Evolutionary conservation across 495 filamentous ascomycete species (phyloP).

Genomic region (Daldinia concentrica): DNA sequence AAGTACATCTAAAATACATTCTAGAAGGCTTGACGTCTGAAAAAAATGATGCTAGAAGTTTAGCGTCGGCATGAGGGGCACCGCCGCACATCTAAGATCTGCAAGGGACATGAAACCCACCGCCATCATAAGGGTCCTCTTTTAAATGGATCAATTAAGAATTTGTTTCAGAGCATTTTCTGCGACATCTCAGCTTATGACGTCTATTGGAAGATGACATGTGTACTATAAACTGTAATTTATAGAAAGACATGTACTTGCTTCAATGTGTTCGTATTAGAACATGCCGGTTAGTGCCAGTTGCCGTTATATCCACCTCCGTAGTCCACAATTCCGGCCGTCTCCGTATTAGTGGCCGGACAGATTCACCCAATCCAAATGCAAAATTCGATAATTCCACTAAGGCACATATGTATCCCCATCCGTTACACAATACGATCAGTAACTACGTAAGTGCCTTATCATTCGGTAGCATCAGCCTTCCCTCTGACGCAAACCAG

Average conservation of each 20-base stretch:
- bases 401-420: background rate
- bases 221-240: background rate
- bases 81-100: conserved; percentile 28
- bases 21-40: background rate
- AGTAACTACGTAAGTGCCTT: conserved; percentile 29
- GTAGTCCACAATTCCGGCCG: conserved; percentile 17
- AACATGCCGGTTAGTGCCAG: background rate
- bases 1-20: background rate
- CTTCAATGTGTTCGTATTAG: background rate
- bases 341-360: conserved; percentile 22
- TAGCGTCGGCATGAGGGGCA: conserved; percentile 5
- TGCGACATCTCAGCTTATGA: conserved; percentile 22
- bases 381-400: background rate
- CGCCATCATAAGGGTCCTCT: conserved; percentile 5
- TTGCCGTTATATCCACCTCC: conserved; percentile 19
- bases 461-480: background rate
- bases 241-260: background rate
- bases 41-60: background rate
- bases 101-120: conserved; percentile 35
- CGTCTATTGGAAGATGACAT: conserved; percentile 23
- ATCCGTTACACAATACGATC: conserved; percentile 24
- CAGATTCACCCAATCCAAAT: conserved; percentile 7
- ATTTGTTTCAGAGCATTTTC: conserved; percentile 19
- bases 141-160: conserved; percentile 23
- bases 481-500: conserved; percentile 30